These are phyloP conservation scores for Naganishia sp. DNA, from an alignment of 1,284 basidiomycete genomes.

Conservation along the genomic window DNA sequence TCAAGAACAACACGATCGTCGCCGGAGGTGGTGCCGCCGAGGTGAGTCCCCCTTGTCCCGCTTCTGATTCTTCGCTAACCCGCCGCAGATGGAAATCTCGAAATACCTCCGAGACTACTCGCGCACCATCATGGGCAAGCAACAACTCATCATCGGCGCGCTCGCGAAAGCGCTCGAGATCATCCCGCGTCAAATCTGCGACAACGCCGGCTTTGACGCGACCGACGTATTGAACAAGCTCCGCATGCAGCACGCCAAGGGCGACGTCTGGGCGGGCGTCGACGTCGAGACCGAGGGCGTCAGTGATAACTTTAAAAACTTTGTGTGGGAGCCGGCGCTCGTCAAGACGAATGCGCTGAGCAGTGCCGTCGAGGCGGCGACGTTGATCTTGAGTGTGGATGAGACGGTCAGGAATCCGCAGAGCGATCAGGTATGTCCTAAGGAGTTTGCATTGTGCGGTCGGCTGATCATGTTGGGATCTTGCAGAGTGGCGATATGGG, in stretches of 20 bases:
- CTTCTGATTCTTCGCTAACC: background rate
- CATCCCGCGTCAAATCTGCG: conserved; percentile 96
- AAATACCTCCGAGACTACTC: conserved; percentile 88
- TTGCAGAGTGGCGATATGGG: conserved; percentile 65
- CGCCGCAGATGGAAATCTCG: conserved; percentile 86
- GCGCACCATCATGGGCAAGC: conserved; percentile 91
- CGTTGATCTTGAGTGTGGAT: conserved; percentile 89
- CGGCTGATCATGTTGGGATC: conserved; percentile 29
- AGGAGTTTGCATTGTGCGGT: background rate
- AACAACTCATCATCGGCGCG: conserved; percentile 90
- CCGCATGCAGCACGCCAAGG: conserved; percentile 91
- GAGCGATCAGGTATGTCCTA: conserved; percentile 63
- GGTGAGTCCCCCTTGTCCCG: conserved; percentile 58
- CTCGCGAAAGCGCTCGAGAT: conserved; percentile 97
- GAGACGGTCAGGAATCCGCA: conserved; percentile 93
- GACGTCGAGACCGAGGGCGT: conserved; percentile 94
- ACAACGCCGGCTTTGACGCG: conserved; percentile 97
- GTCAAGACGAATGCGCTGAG: conserved; percentile 95
- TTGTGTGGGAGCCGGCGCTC: conserved; percentile 97
- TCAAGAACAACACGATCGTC: conserved; percentile 93
- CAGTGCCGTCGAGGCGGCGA: conserved; percentile 94
- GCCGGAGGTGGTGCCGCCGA: conserved; percentile 97
- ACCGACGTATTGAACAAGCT: conserved; percentile 97
- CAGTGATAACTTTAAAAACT: conserved; percentile 92
- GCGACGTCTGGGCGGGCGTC: conserved; percentile 85